Percentiles rank a stretch among this genome's conserved stretches.
Evolutionary conservation across 306 rosid species (phyloP).

Genomic region (Vigna unguiculata): DNA sequence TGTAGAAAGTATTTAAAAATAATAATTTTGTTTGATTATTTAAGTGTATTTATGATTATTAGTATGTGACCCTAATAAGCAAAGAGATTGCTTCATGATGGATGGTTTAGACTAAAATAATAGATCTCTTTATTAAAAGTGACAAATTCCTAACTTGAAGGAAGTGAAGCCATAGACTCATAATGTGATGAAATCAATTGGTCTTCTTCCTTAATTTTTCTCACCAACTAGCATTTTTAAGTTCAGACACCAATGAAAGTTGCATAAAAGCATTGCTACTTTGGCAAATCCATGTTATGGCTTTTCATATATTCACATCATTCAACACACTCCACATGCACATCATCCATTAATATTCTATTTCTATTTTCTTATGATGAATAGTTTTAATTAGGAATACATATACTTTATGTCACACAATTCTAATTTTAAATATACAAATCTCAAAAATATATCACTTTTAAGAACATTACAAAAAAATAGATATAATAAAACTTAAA

Average conservation of each 20-base stretch:
- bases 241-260: slow-evolving; percentile 53
- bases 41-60: no score
- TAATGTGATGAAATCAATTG: slow-evolving; percentile 35
- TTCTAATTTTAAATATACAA: neutral
- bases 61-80: slow-evolving; percentile 40
- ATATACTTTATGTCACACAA: no score
- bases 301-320: slow-evolving; percentile 16
- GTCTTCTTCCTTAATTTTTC: slow-evolving; percentile 44
- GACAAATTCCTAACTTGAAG: slow-evolving; percentile 58
- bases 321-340: slow-evolving; percentile 30
- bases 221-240: slow-evolving; percentile 37
- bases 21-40: no score
- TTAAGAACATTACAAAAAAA: no score
- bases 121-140: slow-evolving; percentile 7
- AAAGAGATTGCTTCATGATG: slow-evolving; percentile 13
- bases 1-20: no score
- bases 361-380: neutral
- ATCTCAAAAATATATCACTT: neutral
- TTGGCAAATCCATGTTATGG: slow-evolving; percentile 50
- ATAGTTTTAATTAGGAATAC: neutral
- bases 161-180: slow-evolving; percentile 43
- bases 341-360: neutral
- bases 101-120: slow-evolving; percentile 46
- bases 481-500: no score
- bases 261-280: slow-evolving; percentile 48